Evolutionary conservation across 176 grass and related monocot genomes (phyloP), one percentile per base, ranked within the genome.

Genomic region (Chrysopogon serrulatus): DNA sequence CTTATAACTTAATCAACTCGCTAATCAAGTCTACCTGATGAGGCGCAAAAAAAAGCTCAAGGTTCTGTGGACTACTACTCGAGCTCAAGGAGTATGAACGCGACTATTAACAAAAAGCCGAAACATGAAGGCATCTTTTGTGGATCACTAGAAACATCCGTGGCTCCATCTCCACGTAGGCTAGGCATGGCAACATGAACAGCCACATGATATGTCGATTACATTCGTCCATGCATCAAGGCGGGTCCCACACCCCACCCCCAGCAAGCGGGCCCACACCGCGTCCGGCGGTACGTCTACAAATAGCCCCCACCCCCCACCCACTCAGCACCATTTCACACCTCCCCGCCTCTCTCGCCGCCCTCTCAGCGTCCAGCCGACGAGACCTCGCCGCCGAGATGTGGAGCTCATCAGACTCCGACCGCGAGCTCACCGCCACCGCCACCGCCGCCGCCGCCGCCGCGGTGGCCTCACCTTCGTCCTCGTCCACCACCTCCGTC

Each of bases 321-420:
- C 30, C 63, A 35, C 78, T 11, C 78, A 4, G 0, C 44, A 18
- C 44, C 62, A 48, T 68, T 35, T 67, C 30, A 33, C 42, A 24
- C 21, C 28, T 47, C 9, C 27, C 27, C 3, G 1, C 37, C 8
- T 10, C 19, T n/a, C 39, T 7, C 8, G 0, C 65, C 2, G 2
- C 0, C 2, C 1, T 2, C 40, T 2, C 40, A 4, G 19, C 5
- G 9, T 33, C 7, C 26, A 14, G n/a, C n/a, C n/a, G n/a, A n/a
- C n/a, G n/a, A n/a, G n/a, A n/a, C n/a, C n/a, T n/a, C n/a, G 40
- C 14, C 45, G 10, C 3, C 18, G 61, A 65, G 60, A 87, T 87
- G 79, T 87, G 85, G 85, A 76, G 10, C 85, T n/a, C n/a, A n/a
- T 87, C 79, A 23, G 85, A 82, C 36, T 82, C 85, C 37, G 85